Evolutionary conservation across 2,329 filamentous ascomycete species (phyloP), one percentile per base, ranked within the genome.

Genomic region (Penicillium crustosum): DNA sequence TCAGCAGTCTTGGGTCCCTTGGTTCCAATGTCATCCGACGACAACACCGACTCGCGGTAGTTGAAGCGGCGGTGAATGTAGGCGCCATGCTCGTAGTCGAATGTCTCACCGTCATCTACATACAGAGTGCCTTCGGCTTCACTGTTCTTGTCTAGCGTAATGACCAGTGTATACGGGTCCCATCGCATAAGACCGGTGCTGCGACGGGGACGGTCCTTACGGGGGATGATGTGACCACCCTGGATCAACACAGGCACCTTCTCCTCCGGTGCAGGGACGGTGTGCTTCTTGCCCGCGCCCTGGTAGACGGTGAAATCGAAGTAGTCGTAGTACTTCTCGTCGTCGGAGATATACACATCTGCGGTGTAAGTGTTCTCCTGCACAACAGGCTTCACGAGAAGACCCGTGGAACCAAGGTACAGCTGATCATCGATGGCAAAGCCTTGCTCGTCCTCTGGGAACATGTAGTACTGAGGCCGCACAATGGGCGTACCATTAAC

Each of bases 271-370:
- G 93, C 90, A 1, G 85, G 77, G 38, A 97, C 79, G 0, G 84
- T 89, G 60, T 91, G 81, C 39, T 78, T 79, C 73, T 89, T 88
- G 62, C 90, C 89, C 61, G 87, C 86, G 25, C 88, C 83, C 23
- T 87, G 87, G 70, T 95, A 86, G 43, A 86, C 79, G 42, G 88
- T 86, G 78, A 91, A 97, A 68, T 91, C 91, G 72, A 94, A 95
- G 79, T 99, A 99, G 76, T 97, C 90, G 70, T 93, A 99, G 76
- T 99, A 97, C 53, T 89, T 83, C 74, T 95, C 90, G 58, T 89
- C 84, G 66, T 97, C 93, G 0, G 93, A 89, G 53, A 99, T 86
- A 78, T 95, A 97, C 57, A 99, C 84, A 21, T 92, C 87, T 0
- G 88, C 86, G 21, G 84, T 86, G 19, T 84, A 83, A 47, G 88